These are phyloP conservation scores for Coemansia sp. DNA, from an alignment of 192 early-diverging fungal genomes.

Conservation along the genomic window DNA sequence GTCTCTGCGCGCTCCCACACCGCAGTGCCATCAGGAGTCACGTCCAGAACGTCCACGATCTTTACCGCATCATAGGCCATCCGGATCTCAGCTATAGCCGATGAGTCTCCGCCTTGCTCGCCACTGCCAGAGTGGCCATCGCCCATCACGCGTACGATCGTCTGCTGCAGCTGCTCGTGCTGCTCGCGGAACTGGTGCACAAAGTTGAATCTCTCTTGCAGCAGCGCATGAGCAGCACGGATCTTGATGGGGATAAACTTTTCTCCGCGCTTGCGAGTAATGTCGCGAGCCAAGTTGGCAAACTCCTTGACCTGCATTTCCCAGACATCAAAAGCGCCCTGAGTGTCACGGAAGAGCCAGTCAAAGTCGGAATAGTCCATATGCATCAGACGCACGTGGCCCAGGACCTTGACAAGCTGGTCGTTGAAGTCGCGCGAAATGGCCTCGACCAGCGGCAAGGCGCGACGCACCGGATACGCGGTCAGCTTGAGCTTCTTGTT, in stretches of 20 bases:
- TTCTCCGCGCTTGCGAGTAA: constrained; percentile 87
- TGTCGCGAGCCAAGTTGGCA: constrained; percentile 88
- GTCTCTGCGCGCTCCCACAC: constrained; percentile 89
- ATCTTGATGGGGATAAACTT: constrained; percentile 97
- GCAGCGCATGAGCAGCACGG: constrained; percentile 80
- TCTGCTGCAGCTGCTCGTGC: constrained; percentile 97
- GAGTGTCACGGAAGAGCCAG: constrained; percentile 73
- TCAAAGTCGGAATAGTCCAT: constrained; percentile 94
- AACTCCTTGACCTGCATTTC: constrained; percentile 96
- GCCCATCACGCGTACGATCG: constrained; percentile 91
- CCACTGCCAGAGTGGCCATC: constrained; percentile 41
- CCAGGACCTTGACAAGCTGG: constrained; percentile 83
- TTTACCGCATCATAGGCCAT: constrained; percentile 89
- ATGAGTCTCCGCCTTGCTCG: constrained; percentile 58
- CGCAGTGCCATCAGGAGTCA: constrained; percentile 88
- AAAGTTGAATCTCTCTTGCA: constrained; percentile 92
- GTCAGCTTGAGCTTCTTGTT: constrained; percentile 97
- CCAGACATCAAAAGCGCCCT: constrained; percentile 90
- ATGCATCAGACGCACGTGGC: constrained; percentile 88
- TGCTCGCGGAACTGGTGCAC: constrained; percentile 90
- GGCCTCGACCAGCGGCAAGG: constrained; percentile 89
- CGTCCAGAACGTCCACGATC: constrained; percentile 92
- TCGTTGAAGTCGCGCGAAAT: constrained; percentile 95
- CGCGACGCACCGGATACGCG: constrained; percentile 86
- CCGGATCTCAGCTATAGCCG: constrained; percentile 85